Base-by-base conservation (phyloP, 257 asterid species). In the Solanum peruvianum region DNA sequence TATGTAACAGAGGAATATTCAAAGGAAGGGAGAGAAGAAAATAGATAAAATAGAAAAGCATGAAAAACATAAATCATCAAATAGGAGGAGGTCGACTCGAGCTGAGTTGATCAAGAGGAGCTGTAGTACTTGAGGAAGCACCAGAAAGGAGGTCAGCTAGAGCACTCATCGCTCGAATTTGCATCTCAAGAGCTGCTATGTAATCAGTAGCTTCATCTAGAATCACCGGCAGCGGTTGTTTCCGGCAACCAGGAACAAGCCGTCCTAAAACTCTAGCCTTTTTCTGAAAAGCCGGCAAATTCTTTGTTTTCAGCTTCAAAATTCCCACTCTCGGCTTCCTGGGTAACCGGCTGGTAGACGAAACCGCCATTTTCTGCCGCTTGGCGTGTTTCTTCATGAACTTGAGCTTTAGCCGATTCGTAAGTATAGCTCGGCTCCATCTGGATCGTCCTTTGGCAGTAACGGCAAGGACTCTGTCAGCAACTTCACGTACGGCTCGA, bases 171-270 rank as follows among this genome's bases (percentile, higher is more conserved):
- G 98, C 98, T 88, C 97, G 93, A 18, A 96, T 95, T 94, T 95
- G 99, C 99, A 97, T 95, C 93, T 97, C 92, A 15, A 97, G 98
- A 35, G 99, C 99, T 12, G 99, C 94, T 9, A 97, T 97, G 49
- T 95, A 97, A 92, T 97, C 99, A 4, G 92, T 88, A 2, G 97
- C 96, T 88, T 97, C 99, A 86, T 97, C 99, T 81, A 97, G 86
- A 72, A 95, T 94, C 75, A 95, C 98, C 64, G 97, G 98, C 88
- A 97, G 86, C 12, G 99, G 92, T 87, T 94, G 95, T 88, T 93
- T 94, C 92, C 97, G 89, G 92, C 99, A 97, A 73, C 99, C 99
- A 82, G 99, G 99, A 67, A 95, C 96, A 88, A 95, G 89, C 88
- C 97, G 89, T 9, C 98, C 89, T 72, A 97, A 89, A 20, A 94